Evolutionary conservation across 306 rosid genomes (phyloP).

Genomic region (Medicago ruthenica): DNA sequence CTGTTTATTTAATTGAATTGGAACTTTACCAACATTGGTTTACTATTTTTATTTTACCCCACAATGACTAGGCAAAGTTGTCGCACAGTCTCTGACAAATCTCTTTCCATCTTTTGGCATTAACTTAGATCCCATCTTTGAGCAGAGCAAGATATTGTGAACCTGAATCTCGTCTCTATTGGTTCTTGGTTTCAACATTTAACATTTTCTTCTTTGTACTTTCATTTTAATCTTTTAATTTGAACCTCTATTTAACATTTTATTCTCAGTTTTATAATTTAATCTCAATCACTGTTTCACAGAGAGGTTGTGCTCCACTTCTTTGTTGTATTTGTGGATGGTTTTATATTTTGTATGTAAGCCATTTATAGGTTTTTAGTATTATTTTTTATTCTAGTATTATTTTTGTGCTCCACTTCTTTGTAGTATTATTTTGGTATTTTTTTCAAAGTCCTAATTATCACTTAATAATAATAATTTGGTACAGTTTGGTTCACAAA

Average conservation of each 20-base stretch:
- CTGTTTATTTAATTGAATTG: constrained; percentile 12
- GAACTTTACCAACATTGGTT: background rate
- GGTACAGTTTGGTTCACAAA: background rate
- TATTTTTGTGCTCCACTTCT: too few relatives aligned
- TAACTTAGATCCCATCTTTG: background rate
- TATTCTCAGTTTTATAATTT: background rate
- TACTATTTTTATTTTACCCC: background rate
- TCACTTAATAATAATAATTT: background rate
- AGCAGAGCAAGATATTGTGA: constrained; percentile 12
- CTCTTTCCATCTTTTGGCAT: background rate
- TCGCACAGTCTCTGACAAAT: background rate
- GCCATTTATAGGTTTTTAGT: background rate
- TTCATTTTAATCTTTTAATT: background rate
- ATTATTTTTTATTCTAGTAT: too few relatives aligned
- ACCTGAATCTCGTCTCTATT: background rate
- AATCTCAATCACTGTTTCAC: background rate
- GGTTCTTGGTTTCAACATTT: constrained; percentile 4
- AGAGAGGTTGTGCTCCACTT: background rate
- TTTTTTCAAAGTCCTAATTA: background rate
- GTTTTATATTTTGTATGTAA: background rate
- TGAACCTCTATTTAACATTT: background rate
- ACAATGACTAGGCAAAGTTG: background rate
- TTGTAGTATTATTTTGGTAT: too few relatives aligned
- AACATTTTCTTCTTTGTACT: background rate
- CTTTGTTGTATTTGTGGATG: background rate